Evolutionary conservation across 495 filamentous ascomycete species (phyloP).

Genomic region (Entonaema liquescens): DNA sequence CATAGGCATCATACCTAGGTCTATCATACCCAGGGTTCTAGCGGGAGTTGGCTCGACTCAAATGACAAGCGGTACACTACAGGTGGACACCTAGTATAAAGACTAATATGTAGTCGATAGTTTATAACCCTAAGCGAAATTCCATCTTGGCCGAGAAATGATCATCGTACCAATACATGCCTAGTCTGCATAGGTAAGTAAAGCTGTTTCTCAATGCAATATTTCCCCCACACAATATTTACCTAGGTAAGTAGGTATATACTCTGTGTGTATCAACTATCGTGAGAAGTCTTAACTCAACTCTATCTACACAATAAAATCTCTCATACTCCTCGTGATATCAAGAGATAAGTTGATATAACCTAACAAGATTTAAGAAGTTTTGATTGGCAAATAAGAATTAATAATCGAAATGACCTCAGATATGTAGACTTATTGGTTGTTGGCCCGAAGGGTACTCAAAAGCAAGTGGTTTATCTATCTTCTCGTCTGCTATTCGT

Average conservation of each 20-base stretch:
- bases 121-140: constrained; percentile 1
- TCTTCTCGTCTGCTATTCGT: constrained; percentile 19
- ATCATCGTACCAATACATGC: constrained; percentile 16
- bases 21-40: not conserved
- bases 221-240: not conserved
- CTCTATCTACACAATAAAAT: not conserved
- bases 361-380: not conserved
- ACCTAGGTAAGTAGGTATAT: not conserved
- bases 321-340: not conserved
- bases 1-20: not conserved
- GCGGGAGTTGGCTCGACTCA: too few relatives aligned
- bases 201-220: constrained; percentile 4
- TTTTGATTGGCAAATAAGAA: constrained; percentile 20
- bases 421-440: constrained; percentile 16
- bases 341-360: not conserved
- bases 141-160: constrained; percentile 22
- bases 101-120: not conserved
- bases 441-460: constrained; percentile 29
- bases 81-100: constrained; percentile 14
- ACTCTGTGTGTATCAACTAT: too few relatives aligned
- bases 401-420: constrained; percentile 31
- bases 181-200: constrained; percentile 2
- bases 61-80: too few relatives aligned
- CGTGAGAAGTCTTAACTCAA: not conserved
- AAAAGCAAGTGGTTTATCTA: constrained; percentile 3